Evolutionary conservation across 768 basidiomycete species (phyloP), one percentile per base, ranked within the genome.

Genomic region (Amanita pseudoporphyria): DNA sequence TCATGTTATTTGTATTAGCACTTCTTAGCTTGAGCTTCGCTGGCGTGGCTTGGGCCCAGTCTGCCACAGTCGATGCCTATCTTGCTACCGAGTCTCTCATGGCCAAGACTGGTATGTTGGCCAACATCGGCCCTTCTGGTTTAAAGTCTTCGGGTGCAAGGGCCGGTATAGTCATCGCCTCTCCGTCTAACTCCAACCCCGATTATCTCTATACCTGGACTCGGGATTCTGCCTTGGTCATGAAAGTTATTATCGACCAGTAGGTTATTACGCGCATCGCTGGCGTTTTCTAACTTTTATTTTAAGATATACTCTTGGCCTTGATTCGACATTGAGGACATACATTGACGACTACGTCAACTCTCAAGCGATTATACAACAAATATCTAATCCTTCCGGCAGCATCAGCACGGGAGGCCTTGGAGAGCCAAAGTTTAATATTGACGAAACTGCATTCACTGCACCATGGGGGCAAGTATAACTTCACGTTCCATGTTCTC

Each of bases 161-260:
- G 33, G 47, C 66, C 43, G 75, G 75, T 16, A 61, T 77, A 3
- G 75, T 77, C 40, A 64, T 77, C 37, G 76, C 75, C 10, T 76
- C 73, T 14, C 76, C 76, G 5, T 74, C 72, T 36, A 66, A 60
- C 3, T 45, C 51, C 9, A 56, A 74, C 49, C 74, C 83, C 0
- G 55, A 83, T 60, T 82, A 84, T 53, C 64, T 82, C 31, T 86
- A 67, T 64, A 75, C 80, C 1, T 86, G 84, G 84, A 74, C 69
- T 16, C 74, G 84, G 45, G 84, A 86, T 60, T 73, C 81, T 3
- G 74, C 82, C 1, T 70, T 85, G 50, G 78, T 79, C 2, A 78
- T 81, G 65, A 75, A 79, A 59, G 54, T 56, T 9, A 55, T 72
- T 48, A 63, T 70, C 46, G 66, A 71, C 48, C 60, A 68, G 67